A percentile compares a stretch with the other conserved stretches of the same genome.
Conservation (phyloP, 352 stramenopile species). For the Globisporangium polare region DNA sequence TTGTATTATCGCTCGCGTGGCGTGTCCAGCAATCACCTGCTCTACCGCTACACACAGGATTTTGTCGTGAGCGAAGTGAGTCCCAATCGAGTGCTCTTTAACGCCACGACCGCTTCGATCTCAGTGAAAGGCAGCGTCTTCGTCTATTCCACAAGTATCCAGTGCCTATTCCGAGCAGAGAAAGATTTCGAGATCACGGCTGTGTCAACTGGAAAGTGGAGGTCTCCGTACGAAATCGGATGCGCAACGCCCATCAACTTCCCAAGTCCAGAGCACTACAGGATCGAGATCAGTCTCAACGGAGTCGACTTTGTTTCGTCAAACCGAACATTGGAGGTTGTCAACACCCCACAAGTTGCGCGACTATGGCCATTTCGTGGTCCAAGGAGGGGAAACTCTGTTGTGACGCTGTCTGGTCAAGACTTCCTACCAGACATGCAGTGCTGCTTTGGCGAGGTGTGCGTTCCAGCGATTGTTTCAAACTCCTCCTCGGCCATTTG, state of each 20-base stretch:
- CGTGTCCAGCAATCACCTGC: conserved; percentile 30
- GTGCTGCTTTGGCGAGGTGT: conserved; percentile 48
- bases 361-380: conserved; percentile 21
- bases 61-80: conserved; percentile 18
- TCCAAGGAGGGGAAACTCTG: conserved; percentile 17
- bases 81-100: conserved; percentile 20
- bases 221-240: conserved; percentile 23
- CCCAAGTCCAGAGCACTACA: conserved; percentile 13
- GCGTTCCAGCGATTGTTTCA: conserved; percentile 16
- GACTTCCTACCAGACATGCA: conserved; percentile 24
- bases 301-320: conserved; percentile 16
- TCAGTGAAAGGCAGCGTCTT: conserved; percentile 26
- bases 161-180: conserved; percentile 20
- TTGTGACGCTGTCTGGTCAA: conserved; percentile 23
- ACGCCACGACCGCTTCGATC: conserved; percentile 7
- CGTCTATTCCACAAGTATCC: conserved; percentile 12
- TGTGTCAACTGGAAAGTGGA: conserved; percentile 19
- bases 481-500: conserved; percentile 24
- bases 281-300: conserved; percentile 25
- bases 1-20: conserved; percentile 20
- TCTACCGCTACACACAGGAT: conserved; percentile 32
- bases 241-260: conserved; percentile 19
- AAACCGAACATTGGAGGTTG: conserved; percentile 19
- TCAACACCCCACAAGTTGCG: conserved; percentile 21
- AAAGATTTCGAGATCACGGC: not conserved